Evolutionary conservation across 169 alveolate species (phyloP).

Genomic region (Plasmodium billcollinsi): DNA sequence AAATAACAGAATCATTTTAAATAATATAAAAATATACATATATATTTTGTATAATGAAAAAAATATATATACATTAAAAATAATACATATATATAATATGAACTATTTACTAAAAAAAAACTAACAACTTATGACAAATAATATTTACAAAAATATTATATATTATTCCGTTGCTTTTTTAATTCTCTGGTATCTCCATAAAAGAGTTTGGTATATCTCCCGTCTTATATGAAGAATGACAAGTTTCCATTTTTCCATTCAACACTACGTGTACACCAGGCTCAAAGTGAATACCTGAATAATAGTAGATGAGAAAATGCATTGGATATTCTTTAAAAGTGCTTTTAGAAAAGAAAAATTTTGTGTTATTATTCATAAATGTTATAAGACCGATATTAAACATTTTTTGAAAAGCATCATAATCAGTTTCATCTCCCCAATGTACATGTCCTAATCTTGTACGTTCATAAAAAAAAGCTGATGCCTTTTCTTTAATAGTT

Average conservation of each 20-base stretch:
- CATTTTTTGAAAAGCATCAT: constrained; percentile 71
- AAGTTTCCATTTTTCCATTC: neutral
- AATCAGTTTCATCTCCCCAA: constrained; percentile 74
- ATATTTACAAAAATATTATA: too few species aligned
- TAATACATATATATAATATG: too few species aligned
- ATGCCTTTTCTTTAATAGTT: constrained; percentile 42
- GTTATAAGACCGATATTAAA: constrained; percentile 62
- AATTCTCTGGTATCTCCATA: neutral
- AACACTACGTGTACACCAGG: constrained; percentile 23
- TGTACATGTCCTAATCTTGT: constrained; percentile 64
- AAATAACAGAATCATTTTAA: too few species aligned
- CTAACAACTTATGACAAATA: too few species aligned
- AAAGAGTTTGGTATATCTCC: constrained; percentile 25
- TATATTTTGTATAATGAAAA: too few species aligned
- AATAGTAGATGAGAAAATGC: constrained; percentile 32
- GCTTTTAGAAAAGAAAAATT: constrained; percentile 35
- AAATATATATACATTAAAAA: too few species aligned
- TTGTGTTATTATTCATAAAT: constrained; percentile 32
- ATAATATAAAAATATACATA: too few species aligned
- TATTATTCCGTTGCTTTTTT: neutral
- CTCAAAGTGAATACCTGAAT: constrained; percentile 56
- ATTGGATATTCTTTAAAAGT: constrained; percentile 23
- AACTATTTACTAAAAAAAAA: too few species aligned
- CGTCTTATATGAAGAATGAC: constrained; percentile 16
- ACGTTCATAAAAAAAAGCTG: constrained; percentile 51